Percentiles rank a stretch among this genome's conserved stretches.
Conservation (phyloP, 306 rosid species). For the Castanospermum australe region DNA sequence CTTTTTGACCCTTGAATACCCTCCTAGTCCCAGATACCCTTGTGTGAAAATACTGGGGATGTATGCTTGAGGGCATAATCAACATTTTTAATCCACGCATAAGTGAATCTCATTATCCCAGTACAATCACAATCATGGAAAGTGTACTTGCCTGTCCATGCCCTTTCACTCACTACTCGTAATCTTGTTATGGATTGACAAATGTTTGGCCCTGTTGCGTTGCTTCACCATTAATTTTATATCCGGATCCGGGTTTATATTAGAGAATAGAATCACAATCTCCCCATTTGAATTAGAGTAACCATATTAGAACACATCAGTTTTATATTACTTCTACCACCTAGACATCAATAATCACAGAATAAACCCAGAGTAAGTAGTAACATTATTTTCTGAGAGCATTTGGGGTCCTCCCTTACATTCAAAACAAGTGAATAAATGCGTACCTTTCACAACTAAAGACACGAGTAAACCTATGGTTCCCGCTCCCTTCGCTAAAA, state of each 20-base stretch:
- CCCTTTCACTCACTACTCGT: not conserved
- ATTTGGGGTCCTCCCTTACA: no score
- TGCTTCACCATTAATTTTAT: not conserved
- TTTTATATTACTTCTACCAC: no score
- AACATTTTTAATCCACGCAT: not conserved
- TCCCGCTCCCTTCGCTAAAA: not conserved
- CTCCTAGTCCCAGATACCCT: not conserved
- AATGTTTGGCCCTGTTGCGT: not conserved
- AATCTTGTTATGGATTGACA: not conserved
- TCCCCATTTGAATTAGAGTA: not conserved
- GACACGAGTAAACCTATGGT: no score
- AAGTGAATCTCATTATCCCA: not conserved
- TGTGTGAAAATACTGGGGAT: not conserved
- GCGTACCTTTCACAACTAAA: not conserved
- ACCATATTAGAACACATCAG: no score
- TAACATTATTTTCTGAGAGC: no score
- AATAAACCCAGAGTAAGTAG: no score
- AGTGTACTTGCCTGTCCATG: no score
- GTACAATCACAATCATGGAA: not conserved
- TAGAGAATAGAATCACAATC: not conserved
- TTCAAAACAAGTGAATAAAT: not conserved
- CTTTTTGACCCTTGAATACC: not conserved
- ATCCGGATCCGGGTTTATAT: not conserved
- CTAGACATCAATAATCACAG: no score
- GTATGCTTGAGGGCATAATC: not conserved